Conservation (phyloP, 2,329 filamentous ascomycete species). For the Phialocephala sp. region DNA sequence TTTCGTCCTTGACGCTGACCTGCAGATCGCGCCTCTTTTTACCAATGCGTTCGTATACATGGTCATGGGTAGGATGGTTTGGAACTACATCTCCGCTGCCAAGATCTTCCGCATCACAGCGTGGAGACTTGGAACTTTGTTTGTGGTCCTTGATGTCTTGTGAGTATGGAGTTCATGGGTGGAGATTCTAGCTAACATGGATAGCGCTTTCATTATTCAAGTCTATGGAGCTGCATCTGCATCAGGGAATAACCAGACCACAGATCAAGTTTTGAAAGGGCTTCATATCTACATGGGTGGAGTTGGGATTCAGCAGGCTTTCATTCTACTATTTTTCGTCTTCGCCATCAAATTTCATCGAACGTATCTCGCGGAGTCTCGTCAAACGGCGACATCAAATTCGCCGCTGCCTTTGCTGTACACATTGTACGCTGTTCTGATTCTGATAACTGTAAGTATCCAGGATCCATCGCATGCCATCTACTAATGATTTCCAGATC, state of each 20-base stretch:
- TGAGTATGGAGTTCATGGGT: constrained; percentile 23
- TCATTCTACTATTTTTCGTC: constrained; percentile 51
- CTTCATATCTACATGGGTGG: constrained; percentile 56
- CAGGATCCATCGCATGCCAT: not conserved
- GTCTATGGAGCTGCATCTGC: constrained; percentile 36
- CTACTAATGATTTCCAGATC: constrained; percentile 34
- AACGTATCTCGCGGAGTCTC: constrained; percentile 11
- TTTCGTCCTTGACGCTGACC: not conserved
- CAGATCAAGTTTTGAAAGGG: constrained; percentile 30
- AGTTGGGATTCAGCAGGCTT: constrained; percentile 54
- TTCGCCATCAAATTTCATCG: constrained; percentile 48
- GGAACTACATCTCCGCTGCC: constrained; percentile 33
- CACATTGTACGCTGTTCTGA: constrained; percentile 45
- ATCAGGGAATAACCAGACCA: constrained; percentile 44
- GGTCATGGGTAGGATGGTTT: constrained; percentile 39
- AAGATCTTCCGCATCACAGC: constrained; percentile 34
- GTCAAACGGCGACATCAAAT: not conserved
- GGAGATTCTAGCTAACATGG: not conserved
- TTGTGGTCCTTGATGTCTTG: constrained; percentile 40
- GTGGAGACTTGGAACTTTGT: constrained; percentile 34
- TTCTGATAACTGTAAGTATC: constrained; percentile 45
- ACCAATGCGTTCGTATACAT: constrained; percentile 41
- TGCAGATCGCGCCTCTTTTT: constrained; percentile 31
- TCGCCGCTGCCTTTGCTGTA: constrained; percentile 35
- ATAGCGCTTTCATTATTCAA: constrained; percentile 37